A percentile compares a stretch with the other conserved stretches of the same genome.
phyloP scores from a whole-genome alignment of 768 basidiomycete species.

The Kwoniella mangroviensis region DNA sequence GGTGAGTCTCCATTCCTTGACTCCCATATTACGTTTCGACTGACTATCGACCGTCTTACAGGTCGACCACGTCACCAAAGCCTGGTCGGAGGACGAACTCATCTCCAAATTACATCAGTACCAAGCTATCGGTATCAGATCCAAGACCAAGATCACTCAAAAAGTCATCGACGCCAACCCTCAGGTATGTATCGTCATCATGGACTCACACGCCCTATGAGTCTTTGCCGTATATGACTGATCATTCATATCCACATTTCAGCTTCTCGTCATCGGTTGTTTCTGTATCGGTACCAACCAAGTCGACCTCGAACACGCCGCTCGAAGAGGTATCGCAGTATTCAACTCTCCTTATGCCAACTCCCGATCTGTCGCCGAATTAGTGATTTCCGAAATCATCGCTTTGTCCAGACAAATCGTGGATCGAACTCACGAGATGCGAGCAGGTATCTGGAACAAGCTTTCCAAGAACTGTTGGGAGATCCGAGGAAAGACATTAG shows the following conservation, averaged over 20 bases:
- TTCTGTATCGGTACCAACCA: constrained; percentile 99
- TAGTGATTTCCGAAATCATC: constrained; percentile 92
- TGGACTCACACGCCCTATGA: too few relatives aligned
- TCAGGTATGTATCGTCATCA: constrained; percentile 66
- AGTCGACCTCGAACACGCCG: constrained; percentile 83
- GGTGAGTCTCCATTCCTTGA: constrained; percentile 28
- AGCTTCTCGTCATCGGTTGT: constrained; percentile 96
- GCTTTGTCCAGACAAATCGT: constrained; percentile 91
- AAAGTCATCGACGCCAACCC: constrained; percentile 82
- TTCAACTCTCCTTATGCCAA: constrained; percentile 97
- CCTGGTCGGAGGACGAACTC: constrained; percentile 92
- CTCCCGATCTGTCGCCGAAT: constrained; percentile 97
- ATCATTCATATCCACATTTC: constrained; percentile 8
- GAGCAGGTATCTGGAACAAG: constrained; percentile 94
- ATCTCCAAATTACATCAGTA: constrained; percentile 75
- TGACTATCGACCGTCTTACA: constrained; percentile 47
- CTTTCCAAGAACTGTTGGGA: constrained; percentile 99
- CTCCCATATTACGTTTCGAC: not conserved
- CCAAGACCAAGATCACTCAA: constrained; percentile 95
- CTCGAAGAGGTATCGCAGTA: constrained; percentile 88
- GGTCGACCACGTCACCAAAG: constrained; percentile 84
- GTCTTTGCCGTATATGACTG: too few relatives aligned
- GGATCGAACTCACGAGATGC: constrained; percentile 86
- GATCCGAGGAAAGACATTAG: constrained; percentile 93
- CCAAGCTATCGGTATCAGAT: constrained; percentile 94